A percentile compares a stretch with the other conserved stretches of the same genome.
Evolutionary conservation across 1,284 basidiomycete species (phyloP).

Genomic region (Hymenochaete sp.): DNA sequence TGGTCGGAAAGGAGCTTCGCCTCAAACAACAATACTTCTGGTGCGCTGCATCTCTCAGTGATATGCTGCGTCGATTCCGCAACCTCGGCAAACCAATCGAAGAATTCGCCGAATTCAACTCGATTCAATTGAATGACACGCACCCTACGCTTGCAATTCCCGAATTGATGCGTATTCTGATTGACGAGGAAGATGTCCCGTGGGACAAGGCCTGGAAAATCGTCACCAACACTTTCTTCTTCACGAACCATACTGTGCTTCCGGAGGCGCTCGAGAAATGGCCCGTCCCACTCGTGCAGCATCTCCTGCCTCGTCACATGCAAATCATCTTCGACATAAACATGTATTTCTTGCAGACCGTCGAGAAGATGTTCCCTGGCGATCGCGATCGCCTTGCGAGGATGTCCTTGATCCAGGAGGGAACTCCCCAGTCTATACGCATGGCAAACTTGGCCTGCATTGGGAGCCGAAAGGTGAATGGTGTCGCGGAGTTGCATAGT

Average conservation of each 20-base stretch:
- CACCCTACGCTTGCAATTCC: conserved; percentile 90
- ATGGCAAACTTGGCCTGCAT: conserved; percentile 83
- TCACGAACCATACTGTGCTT: conserved; percentile 86
- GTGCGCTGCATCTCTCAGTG: conserved; percentile 78
- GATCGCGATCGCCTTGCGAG: conserved; percentile 70
- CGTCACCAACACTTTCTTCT: conserved; percentile 82
- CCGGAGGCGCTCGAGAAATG: conserved; percentile 60
- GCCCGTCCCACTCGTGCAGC: conserved; percentile 75
- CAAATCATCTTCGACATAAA: conserved; percentile 88
- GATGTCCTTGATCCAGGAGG: conserved; percentile 91
- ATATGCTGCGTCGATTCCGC: conserved; percentile 80
- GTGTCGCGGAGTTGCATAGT: conserved; percentile 86
- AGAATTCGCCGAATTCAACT: conserved; percentile 77
- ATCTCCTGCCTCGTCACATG: conserved; percentile 77
- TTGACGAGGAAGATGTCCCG: conserved; percentile 82
- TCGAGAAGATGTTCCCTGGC: conserved; percentile 83
- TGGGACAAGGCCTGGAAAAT: conserved; percentile 85
- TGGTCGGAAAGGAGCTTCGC: conserved; percentile 81
- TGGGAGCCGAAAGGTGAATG: conserved; percentile 84
- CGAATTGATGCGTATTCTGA: conserved; percentile 85
- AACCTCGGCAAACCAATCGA: conserved; percentile 66
- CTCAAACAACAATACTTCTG: conserved; percentile 94
- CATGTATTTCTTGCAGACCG: conserved; percentile 58
- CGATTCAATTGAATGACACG: conserved; percentile 88
- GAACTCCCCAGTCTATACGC: conserved; percentile 73